phyloP scores from a whole-genome alignment of 163 green algal species.

The Scenedesmus sp. region DNA sequence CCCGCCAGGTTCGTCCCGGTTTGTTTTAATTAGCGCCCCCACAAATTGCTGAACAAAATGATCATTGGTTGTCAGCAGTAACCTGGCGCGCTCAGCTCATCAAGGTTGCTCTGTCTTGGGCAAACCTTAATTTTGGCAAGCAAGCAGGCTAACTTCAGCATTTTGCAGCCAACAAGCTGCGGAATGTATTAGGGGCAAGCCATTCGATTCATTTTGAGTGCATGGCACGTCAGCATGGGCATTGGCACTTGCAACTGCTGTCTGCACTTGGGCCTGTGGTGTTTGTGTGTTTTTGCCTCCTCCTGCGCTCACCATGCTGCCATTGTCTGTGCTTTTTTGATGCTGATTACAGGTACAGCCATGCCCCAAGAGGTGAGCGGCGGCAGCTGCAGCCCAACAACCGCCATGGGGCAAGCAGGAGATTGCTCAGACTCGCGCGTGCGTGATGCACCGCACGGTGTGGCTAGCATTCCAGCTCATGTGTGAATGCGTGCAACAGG shows the following conservation, averaged over 20 bases:
- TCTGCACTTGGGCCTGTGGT: not conserved
- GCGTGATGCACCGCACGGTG: not conserved
- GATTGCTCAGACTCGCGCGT: not conserved
- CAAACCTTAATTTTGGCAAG: not conserved
- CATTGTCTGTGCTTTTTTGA: not conserved
- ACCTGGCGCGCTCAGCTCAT: not conserved
- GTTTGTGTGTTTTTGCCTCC: not conserved
- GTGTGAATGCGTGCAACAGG: not conserved
- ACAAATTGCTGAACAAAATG: not conserved
- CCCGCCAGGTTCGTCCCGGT: not conserved
- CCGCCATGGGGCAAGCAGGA: not conserved
- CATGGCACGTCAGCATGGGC: not conserved
- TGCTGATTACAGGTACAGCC: constrained; percentile 72
- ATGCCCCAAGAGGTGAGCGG: constrained; percentile 78
- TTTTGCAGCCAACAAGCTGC: not conserved
- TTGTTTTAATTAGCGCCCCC: not conserved
- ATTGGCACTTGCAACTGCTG: not conserved
- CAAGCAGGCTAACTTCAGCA: not conserved
- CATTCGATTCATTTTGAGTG: not conserved
- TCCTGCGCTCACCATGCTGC: not conserved
- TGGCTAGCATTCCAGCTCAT: not conserved
- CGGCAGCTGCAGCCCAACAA: not conserved
- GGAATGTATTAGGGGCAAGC: not conserved
- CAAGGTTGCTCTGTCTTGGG: not conserved
- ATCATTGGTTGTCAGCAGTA: not conserved